Base-by-base conservation (phyloP, 2,329 filamentous ascomycete genomes). In the Phialophora tarda region DNA sequence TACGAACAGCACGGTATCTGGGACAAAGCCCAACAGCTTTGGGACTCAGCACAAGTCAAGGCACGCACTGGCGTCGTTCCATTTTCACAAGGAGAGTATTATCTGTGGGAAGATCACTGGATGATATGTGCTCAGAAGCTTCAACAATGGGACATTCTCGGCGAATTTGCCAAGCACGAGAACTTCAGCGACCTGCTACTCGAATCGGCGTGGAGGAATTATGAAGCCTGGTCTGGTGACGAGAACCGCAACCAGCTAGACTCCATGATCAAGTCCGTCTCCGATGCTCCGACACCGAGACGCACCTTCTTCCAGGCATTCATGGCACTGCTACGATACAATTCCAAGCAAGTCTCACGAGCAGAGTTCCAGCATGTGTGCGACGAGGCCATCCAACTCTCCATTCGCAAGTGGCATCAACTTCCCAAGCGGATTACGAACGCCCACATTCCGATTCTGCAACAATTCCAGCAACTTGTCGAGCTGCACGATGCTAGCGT, bases 61-160 rank as follows among this genome's bases (percentile, higher is more conserved):
- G 95, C 96, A 53, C 88, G 96, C 55, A 98, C 94, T 0, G 95
- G 93, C 59, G 92, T 94, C n/a, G 88, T 98, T 68, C 94, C 95
- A 0, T 98, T 97, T 78, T 97, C 94, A 0, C 91, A 96, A 73
- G 93, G 90, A 34, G 95, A 99, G 78, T 99, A 99, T 79, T 97
- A 96, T 87, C 86, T 99, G 0, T 99, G 95, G 95, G 95, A 99
- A 79, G 95, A 99, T 75, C 96, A 99, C 74, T 99, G 95, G 95
- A 89, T 99, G 50, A 85, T 97, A 58, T 99, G 95, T 77, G 95
- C 94, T 0, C 93, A 98, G 80, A 99, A 99, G 80, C 84, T 99
- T 54, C 96, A 99, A 77, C 96, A 99, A 76, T 99, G 95, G 95
- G 95, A 99, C 74, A 94, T 99, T 64, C 80, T 99, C 38, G 92